These are phyloP conservation scores for Botrytis byssoidea DNA, from an alignment of 2,329 filamentous ascomycete genomes.

Conservation along the genomic window DNA sequence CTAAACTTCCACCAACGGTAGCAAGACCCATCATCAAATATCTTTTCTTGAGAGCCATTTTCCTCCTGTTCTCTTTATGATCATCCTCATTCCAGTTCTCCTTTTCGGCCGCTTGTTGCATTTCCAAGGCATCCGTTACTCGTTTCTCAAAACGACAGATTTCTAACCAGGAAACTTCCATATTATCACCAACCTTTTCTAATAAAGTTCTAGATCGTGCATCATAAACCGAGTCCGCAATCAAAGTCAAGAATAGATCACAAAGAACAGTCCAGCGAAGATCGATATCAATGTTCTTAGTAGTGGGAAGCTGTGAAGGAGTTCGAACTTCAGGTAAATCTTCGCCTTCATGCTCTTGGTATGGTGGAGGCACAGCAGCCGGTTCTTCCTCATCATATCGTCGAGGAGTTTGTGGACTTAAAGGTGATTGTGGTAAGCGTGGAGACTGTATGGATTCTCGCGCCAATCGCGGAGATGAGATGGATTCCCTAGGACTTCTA, in stretches of 20 bases:
- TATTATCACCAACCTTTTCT: conserved; percentile 75
- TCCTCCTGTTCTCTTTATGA: conserved; percentile 83
- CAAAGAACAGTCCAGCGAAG: conserved; percentile 96
- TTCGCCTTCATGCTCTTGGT: conserved; percentile 62
- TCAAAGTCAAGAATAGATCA: conserved; percentile 91
- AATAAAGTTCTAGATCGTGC: conserved; percentile 80
- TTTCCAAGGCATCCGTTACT: conserved; percentile 93
- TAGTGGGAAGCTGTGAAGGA: conserved; percentile 77
- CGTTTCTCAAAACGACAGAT: conserved; percentile 97
- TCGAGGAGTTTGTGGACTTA: conserved; percentile 19
- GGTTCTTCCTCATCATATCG: conserved; percentile 45
- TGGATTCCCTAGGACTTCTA: conserved; percentile 41
- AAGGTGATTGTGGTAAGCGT: conserved; percentile 17
- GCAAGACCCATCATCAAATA: conserved; percentile 96
- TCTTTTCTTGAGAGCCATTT: conserved; percentile 75
- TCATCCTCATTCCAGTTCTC: conserved; percentile 98
- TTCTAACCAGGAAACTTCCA: conserved; percentile 85
- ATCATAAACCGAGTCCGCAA: conserved; percentile 94
- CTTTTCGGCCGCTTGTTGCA: conserved; percentile 91
- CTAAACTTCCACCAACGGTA: conserved; percentile 89
- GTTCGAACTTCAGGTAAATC: conserved; percentile 77
- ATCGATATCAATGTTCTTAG: conserved; percentile 88
- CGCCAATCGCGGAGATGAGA: conserved; percentile 37
- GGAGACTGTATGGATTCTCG: conserved; percentile 28
- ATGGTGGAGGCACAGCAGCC: conserved; percentile 56